These are phyloP conservation scores for Effrenium voratum DNA, from an alignment of 73 alveolate species.

Conservation along the genomic window DNA sequence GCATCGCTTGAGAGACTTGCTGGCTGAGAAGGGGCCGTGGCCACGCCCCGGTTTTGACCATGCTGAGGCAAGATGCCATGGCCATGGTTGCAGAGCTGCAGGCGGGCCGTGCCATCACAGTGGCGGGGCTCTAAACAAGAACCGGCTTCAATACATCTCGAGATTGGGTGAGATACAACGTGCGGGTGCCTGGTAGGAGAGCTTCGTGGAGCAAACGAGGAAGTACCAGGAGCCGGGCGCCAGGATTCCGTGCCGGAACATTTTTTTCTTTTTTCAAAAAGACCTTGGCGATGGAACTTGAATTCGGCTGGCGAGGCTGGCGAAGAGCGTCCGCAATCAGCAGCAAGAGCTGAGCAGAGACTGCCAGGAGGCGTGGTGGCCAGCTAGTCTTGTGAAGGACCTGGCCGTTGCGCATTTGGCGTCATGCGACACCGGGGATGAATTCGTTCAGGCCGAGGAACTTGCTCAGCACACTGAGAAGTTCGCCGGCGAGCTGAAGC, in stretches of 20 bases:
- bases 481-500: slow-evolving; percentile 1
- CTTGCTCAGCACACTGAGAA: not conserved
- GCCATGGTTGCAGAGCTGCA: slow-evolving; percentile 25
- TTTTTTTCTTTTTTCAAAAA: not conserved
- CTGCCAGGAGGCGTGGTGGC: not conserved
- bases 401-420: no score
- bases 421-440: no score
- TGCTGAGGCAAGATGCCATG: slow-evolving; percentile 10
- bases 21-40: no score
- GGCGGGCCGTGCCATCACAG: not conserved
- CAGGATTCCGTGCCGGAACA: not conserved
- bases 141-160: not conserved
- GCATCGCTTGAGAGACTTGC: not conserved
- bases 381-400: no score
- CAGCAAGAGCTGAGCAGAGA: slow-evolving; percentile 19
- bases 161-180: not conserved
- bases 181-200: not conserved
- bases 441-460: not conserved
- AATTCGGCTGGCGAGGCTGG: not conserved
- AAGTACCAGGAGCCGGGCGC: not conserved
- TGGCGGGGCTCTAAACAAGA: no score
- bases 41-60: no score
- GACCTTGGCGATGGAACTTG: not conserved
- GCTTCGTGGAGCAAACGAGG: not conserved
- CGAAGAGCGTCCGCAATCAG: not conserved